phyloP scores from a whole-genome alignment of 2,329 filamentous ascomycete species.

The Akanthomyces lecanii region DNA sequence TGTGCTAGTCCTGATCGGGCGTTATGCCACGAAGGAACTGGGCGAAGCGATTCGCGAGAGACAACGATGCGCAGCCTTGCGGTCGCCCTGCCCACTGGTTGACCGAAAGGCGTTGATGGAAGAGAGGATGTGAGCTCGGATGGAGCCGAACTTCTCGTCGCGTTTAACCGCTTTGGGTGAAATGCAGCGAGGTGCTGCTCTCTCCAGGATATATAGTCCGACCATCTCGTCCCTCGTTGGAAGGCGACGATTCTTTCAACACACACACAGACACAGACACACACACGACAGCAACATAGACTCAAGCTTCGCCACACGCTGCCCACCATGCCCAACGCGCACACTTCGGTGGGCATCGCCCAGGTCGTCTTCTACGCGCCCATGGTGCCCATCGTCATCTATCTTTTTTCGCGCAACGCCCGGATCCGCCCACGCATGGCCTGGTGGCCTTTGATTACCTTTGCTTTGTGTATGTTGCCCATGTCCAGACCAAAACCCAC shows the following conservation, averaged over 20 bases:
- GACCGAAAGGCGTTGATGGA: no score
- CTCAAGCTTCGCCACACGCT: background rate
- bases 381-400: constrained; percentile 24
- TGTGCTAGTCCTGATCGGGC: constrained; percentile 9
- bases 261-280: background rate
- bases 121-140: background rate
- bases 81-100: background rate
- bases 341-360: constrained; percentile 24
- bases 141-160: background rate
- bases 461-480: constrained; percentile 22
- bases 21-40: constrained; percentile 11
- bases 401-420: constrained; percentile 25
- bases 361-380: constrained; percentile 27
- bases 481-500: background rate
- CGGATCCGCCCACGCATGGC: constrained; percentile 26
- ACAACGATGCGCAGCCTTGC: background rate
- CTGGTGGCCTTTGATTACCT: constrained; percentile 26
- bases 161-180: background rate
- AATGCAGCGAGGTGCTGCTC: background rate
- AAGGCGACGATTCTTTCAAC: background rate
- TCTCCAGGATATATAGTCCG: background rate
- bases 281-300: background rate
- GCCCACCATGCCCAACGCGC: constrained; percentile 20
- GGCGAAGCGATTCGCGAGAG: constrained; percentile 1
- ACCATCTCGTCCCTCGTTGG: background rate